These are phyloP conservation scores for Stachybotrys chartarum DNA, from an alignment of 2,329 filamentous ascomycete species.

Conservation along the genomic window DNA sequence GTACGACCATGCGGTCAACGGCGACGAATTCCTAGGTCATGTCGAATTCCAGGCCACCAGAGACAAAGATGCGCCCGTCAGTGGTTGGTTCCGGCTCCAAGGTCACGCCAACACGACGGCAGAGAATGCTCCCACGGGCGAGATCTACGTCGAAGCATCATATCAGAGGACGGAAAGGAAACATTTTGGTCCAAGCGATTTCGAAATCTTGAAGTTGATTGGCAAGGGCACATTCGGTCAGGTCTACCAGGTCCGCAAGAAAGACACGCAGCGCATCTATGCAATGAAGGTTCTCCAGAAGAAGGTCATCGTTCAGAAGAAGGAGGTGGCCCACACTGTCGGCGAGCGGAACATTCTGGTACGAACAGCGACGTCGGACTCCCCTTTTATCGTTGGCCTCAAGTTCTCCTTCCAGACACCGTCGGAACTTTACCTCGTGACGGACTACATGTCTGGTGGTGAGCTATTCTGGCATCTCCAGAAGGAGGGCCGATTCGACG, in stretches of 20 bases:
- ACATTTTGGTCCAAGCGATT: constrained; percentile 90
- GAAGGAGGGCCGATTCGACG: constrained; percentile 92
- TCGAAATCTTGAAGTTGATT: constrained; percentile 91
- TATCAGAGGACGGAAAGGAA: constrained; percentile 86
- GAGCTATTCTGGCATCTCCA: constrained; percentile 99
- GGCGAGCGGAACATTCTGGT: constrained; percentile 97
- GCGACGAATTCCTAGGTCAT: constrained; percentile 88
- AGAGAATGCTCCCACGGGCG: constrained; percentile 73
- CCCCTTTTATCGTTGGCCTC: constrained; percentile 93
- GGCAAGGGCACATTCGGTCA: constrained; percentile 98
- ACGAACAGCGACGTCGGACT: constrained; percentile 89
- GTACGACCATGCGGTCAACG: constrained; percentile 73
- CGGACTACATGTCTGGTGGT: constrained; percentile 98
- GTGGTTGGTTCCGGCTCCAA: constrained; percentile 79
- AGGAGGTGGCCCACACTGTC: constrained; percentile 94
- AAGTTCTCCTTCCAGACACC: constrained; percentile 99
- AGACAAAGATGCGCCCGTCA: constrained; percentile 62
- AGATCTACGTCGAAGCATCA: constrained; percentile 78
- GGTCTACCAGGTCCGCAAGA: constrained; percentile 97
- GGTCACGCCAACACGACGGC: constrained; percentile 64
- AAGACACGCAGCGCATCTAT: constrained; percentile 91
- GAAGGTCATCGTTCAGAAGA: constrained; percentile 99
- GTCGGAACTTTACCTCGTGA: constrained; percentile 94
- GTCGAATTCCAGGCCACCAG: constrained; percentile 67
- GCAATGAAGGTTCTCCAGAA: constrained; percentile 99